Base-by-base conservation (phyloP, 164 flowering plant genomes). In the Stephania cephalantha region DNA sequence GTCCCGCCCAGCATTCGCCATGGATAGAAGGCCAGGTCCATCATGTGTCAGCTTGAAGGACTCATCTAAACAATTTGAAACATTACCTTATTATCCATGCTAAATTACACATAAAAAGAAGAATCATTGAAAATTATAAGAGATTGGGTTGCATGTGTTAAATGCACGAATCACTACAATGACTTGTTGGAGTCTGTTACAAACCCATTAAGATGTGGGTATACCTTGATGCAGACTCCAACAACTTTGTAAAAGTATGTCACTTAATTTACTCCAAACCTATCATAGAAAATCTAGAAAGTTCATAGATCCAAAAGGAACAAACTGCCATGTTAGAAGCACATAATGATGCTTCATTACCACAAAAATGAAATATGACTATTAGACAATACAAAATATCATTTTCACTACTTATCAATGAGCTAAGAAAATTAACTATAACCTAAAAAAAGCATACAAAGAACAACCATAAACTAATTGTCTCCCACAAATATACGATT, bases 1-100 rank as follows among this genome's bases (percentile, higher is more conserved):
- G 75, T 90, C 87, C 9, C 90, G 91, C 78, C 92, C 95, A 81
- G 92, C 88, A 79, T 90, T 78, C 52, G 97, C 78, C 99, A 96
- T 96, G 2, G 99, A 88, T 12, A 96, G 84, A 70, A 92, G 85
- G 77, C 99, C 99, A 76, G 88, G 88, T 46, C 78, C 90, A 78
- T 91, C 95, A 83, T 96, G 99, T 73, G 82, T 86, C 55, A 92
- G 79, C 83, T 78, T 88, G 25, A 95, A 87, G 68, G 83, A 75
- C 74, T 93, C 99, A 80, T 93, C 99, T 93, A 90, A 48, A 81
- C 20, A 80, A 78, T 44, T 42, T 50, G 42, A 29, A 71, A 22
- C 69, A 69, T 31, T 30, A 67, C 8, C 55, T n/a, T 10, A 13
- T 74, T 70, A 76, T 29, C 31, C 58, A 73, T 55, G 29, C 6